Percentiles rank a stretch among this genome's conserved stretches.
Conservation (phyloP, 2,329 filamentous ascomycete genomes). For the Calonectria montana region DNA sequence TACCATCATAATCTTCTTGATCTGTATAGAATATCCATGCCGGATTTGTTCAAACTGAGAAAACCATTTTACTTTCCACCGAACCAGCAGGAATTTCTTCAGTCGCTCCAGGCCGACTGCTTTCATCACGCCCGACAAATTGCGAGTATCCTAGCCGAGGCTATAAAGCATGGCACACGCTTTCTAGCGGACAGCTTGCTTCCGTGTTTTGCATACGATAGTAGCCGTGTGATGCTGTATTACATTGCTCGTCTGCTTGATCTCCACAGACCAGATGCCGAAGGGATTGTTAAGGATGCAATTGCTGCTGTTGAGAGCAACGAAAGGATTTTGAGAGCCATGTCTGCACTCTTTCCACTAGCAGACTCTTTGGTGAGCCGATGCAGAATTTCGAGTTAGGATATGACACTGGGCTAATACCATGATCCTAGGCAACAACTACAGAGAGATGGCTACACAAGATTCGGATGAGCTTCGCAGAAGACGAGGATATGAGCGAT, state of each 20-base stretch:
- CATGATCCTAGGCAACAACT: constrained; percentile 46
- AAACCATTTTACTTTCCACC: constrained; percentile 54
- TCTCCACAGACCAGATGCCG: constrained; percentile 48
- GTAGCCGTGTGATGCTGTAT: constrained; percentile 60
- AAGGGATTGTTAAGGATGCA: constrained; percentile 51
- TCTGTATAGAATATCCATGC: constrained; percentile 59
- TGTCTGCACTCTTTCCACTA: constrained; percentile 53
- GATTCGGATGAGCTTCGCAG: constrained; percentile 47
- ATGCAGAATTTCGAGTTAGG: background rate
- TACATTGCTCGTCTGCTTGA: constrained; percentile 58
- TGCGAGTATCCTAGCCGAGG: constrained; percentile 52
- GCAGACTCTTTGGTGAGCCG: constrained; percentile 52
- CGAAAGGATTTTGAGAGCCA: constrained; percentile 49
- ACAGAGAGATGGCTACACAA: constrained; percentile 54
- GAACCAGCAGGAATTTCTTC: constrained; percentile 51
- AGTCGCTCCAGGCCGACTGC: constrained; percentile 50
- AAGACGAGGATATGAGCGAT: constrained; percentile 43
- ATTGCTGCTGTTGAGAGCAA: constrained; percentile 55
- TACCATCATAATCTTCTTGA: constrained; percentile 59
- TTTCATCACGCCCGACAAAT: constrained; percentile 54
- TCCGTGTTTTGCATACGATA: constrained; percentile 60
- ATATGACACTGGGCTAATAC: background rate
- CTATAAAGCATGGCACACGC: constrained; percentile 53
- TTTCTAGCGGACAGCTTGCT: constrained; percentile 57
- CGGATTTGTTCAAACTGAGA: constrained; percentile 56